These are phyloP conservation scores for Coemansia sp. DNA, from an alignment of 192 early-diverging fungal species.

Conservation along the genomic window DNA sequence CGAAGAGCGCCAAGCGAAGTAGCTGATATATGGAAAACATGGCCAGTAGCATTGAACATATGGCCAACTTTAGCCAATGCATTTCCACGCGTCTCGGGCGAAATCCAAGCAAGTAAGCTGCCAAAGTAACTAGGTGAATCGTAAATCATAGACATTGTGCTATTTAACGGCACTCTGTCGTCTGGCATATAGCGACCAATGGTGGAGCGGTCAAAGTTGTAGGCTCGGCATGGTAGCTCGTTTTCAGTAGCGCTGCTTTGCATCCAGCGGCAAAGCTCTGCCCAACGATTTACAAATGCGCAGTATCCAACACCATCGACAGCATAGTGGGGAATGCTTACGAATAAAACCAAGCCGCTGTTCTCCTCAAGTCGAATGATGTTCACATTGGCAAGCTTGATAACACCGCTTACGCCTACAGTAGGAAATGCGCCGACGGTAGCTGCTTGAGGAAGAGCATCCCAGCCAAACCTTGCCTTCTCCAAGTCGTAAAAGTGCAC, in stretches of 20 bases:
- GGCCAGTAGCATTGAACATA: conserved; percentile 2
- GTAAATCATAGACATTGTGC: conserved; percentile 12
- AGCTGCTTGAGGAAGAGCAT: conserved; percentile 1
- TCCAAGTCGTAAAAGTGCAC: conserved; percentile 13
- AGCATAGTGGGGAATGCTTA: conserved; percentile 10
- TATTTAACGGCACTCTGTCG: conserved; percentile 7
- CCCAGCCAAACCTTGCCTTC: conserved; percentile 8
- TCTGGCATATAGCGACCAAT: conserved; percentile 24
- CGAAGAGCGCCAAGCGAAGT: conserved; percentile 3
- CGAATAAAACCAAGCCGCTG: conserved; percentile 21
- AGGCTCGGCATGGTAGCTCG: not conserved
- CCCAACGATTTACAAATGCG: conserved; percentile 17
- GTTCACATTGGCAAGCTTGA: conserved; percentile 12
- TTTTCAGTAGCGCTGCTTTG: too few species aligned
- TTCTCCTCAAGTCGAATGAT: conserved; percentile 11
- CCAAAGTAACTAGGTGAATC: conserved; percentile 5
- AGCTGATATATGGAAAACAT: conserved; percentile 16
- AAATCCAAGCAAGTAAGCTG: conserved; percentile 8
- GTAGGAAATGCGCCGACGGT: not conserved
- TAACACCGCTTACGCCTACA: not conserved
- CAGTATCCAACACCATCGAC: conserved; percentile 8
- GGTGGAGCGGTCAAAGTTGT: conserved; percentile 30
- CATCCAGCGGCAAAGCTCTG: conserved; percentile 10
- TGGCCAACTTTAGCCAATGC: not conserved
- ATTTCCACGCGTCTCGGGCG: conserved; percentile 12